A percentile compares a stretch with the other conserved stretches of the same genome.
phyloP scores from a whole-genome alignment of 768 basidiomycete species.

The Lentinus tigrinus region DNA sequence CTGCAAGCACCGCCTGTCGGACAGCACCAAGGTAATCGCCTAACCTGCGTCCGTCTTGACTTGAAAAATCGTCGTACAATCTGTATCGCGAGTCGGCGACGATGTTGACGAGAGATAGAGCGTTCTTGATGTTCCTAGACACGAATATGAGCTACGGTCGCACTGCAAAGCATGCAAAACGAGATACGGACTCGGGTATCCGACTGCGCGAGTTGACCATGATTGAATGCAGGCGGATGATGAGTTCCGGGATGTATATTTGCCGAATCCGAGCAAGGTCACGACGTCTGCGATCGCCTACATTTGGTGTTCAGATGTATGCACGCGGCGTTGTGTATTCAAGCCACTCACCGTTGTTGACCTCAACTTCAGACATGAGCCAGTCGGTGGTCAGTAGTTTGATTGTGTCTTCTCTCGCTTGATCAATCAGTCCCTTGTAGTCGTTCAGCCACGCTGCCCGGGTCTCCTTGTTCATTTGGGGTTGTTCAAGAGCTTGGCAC shows the following conservation, averaged over 20 bases:
- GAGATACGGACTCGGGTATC: conserved; percentile 59
- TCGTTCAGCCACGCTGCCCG: conserved; percentile 60
- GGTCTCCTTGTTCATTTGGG: conserved; percentile 58
- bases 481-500: conserved; percentile 55
- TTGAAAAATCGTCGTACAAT: conserved; percentile 82
- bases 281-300: conserved; percentile 50
- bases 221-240: conserved; percentile 78
- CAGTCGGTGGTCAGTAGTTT: conserved; percentile 78
- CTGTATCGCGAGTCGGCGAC: conserved; percentile 87
- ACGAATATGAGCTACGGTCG: background rate
- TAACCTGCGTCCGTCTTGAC: conserved; percentile 57
- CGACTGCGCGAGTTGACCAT: conserved; percentile 62
- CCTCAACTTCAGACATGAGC: conserved; percentile 59
- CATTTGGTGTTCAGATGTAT: background rate
- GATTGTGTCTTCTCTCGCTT: conserved; percentile 61
- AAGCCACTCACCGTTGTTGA: conserved; percentile 36
- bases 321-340: background rate
- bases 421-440: conserved; percentile 64
- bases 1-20: conserved; percentile 66
- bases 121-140: conserved; percentile 70
- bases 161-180: background rate
- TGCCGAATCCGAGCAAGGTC: conserved; percentile 84
- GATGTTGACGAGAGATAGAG: conserved; percentile 75
- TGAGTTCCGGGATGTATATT: conserved; percentile 86
- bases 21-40: conserved; percentile 76